A percentile compares a stretch with the other conserved stretches of the same genome.
Conservation (phyloP, 2,329 filamentous ascomycete genomes). For the Neonectria magnoliae region DNA sequence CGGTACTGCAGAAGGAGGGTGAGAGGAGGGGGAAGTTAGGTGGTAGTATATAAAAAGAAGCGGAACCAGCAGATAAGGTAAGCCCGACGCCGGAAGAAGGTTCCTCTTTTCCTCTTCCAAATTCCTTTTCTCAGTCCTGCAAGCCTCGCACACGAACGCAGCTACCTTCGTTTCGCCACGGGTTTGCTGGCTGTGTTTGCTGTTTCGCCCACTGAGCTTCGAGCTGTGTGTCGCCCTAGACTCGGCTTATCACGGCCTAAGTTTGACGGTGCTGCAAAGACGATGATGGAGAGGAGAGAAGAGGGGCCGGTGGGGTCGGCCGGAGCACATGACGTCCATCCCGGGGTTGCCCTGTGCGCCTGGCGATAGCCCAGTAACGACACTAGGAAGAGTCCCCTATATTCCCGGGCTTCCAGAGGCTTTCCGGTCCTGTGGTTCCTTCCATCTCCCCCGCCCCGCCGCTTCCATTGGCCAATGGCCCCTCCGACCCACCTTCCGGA, state of each 20-base stretch:
- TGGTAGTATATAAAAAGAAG: conserved; percentile 3
- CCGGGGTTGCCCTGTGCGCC: conserved; percentile 13
- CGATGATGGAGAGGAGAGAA: not conserved
- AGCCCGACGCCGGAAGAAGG: not conserved
- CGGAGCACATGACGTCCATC: conserved; percentile 39
- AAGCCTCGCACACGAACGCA: conserved; percentile 25
- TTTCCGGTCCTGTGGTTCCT: not conserved
- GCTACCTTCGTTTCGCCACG: conserved; percentile 1
- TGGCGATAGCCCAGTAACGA: conserved; percentile 21
- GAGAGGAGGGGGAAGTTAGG: conserved; percentile 3
- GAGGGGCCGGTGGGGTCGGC: conserved; percentile 21
- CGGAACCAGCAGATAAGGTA: not conserved
- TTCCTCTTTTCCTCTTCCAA: conserved; percentile 17
- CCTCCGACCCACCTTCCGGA: conserved; percentile 4
- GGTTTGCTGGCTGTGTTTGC: conserved; percentile 12
- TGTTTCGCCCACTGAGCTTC: not conserved
- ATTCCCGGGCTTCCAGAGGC: not conserved
- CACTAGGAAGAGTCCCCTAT: not conserved
- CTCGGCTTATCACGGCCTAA: conserved; percentile 47
- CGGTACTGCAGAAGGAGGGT: conserved; percentile 19
- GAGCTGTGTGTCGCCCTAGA: conserved; percentile 3
- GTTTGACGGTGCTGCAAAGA: not conserved
- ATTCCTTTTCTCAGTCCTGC: not conserved
- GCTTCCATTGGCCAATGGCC: conserved; percentile 41
- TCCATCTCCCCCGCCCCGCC: not conserved